These are phyloP conservation scores for Petunia axillaris DNA, from an alignment of 257 asterid species.

Conservation along the genomic window DNA sequence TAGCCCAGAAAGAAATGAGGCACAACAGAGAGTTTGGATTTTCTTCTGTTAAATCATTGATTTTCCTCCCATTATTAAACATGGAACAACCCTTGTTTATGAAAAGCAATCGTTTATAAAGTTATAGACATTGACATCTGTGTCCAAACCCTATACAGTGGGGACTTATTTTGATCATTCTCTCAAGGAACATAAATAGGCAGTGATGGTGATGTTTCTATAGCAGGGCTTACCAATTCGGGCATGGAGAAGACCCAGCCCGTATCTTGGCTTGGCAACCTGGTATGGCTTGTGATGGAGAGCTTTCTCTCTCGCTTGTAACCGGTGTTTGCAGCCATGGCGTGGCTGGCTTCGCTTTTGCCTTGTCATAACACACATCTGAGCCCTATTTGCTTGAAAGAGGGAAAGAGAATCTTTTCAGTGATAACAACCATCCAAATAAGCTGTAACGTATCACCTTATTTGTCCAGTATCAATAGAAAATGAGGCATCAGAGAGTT, in stretches of 20 bases:
- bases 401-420: no score
- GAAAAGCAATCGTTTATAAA: no score
- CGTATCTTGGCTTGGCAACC: constrained; percentile 52
- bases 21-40: background rate
- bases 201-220: background rate
- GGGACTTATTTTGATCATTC: no score
- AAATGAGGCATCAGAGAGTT: no score
- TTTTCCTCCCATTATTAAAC: no score
- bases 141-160: no score
- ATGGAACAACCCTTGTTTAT: no score
- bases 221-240: background rate
- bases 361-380: background rate
- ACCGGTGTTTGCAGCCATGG: constrained; percentile 38
- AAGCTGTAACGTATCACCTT: no score
- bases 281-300: constrained; percentile 19
- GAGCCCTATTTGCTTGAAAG: background rate
- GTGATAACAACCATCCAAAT: no score
- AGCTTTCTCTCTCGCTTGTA: constrained; percentile 14
- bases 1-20: constrained; percentile 4
- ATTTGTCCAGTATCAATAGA: no score
- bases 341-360: background rate
- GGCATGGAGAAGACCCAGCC: constrained; percentile 30
- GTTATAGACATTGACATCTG: no score
- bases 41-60: no score
- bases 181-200: background rate